These are phyloP conservation scores for Articulospora tetracladia DNA, from an alignment of 495 filamentous ascomycete genomes.

Conservation along the genomic window DNA sequence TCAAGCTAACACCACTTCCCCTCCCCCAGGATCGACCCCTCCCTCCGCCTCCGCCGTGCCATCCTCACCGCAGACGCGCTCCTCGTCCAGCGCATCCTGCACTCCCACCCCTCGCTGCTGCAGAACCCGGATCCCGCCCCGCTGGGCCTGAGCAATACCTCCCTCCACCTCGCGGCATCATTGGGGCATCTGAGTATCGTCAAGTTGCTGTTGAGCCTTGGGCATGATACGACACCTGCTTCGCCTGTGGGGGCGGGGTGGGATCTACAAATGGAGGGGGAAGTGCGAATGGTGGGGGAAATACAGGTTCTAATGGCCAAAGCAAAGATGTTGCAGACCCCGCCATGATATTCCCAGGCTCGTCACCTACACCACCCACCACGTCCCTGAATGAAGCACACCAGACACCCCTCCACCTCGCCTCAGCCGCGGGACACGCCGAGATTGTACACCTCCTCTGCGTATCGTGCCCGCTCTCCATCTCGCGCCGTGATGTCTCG, in stretches of 20 bases:
- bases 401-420: constrained; percentile 40
- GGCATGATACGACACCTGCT: constrained; percentile 38
- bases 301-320: no score
- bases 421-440: constrained; percentile 52
- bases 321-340: neutral
- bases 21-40: constrained; percentile 55
- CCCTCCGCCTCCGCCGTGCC: constrained; percentile 64
- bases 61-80: constrained; percentile 67
- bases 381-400: constrained; percentile 28
- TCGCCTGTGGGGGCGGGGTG: no score
- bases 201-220: constrained; percentile 45
- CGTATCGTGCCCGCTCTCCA: constrained; percentile 34
- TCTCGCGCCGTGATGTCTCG: constrained; percentile 49
- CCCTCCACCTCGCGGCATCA: constrained; percentile 68
- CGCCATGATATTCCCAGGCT: neutral
- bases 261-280: no score
- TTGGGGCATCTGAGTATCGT: constrained; percentile 64
- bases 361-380: constrained; percentile 29
- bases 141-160: constrained; percentile 59
- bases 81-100: constrained; percentile 70
- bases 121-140: constrained; percentile 59
- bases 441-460: constrained; percentile 57
- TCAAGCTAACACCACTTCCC: neutral
- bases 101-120: constrained; percentile 61
- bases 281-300: no score